Evolutionary conservation across 2,329 filamentous ascomycete species (phyloP).

Genomic region (Trichoderma gracile): DNA sequence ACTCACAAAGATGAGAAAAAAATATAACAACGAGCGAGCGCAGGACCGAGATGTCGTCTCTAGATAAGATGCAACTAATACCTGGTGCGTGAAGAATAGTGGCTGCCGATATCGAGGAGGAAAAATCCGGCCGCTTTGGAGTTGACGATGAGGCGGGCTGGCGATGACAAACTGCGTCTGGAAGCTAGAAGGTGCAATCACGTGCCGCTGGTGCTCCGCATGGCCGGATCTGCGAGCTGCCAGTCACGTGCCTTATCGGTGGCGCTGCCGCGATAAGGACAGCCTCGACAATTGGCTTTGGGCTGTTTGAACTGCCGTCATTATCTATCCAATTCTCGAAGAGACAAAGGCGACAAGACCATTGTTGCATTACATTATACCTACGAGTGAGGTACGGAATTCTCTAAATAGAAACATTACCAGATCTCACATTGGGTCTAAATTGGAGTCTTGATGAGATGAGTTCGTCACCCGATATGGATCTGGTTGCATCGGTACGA

Average conservation of each 20-base stretch:
- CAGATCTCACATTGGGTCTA: no score
- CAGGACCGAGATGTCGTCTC: conserved; percentile 38
- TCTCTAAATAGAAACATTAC: no score
- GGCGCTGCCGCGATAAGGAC: conserved; percentile 13
- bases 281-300: background rate
- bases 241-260: conserved; percentile 24
- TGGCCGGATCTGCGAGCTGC: conserved; percentile 7
- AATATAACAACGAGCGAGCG: conserved; percentile 37
- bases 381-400: no score
- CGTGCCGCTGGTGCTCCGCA: conserved; percentile 24
- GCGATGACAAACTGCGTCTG: conserved; percentile 32
- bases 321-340: no score
- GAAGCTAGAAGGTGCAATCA: conserved; percentile 24
- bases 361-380: background rate
- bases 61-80: conserved; percentile 43
- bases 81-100: conserved; percentile 41
- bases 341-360: background rate
- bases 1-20: conserved; percentile 37
- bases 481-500: background rate
- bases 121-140: conserved; percentile 27
- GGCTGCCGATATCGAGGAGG: conserved; percentile 39
- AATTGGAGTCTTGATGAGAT: background rate
- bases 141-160: conserved; percentile 22
- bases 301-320: no score
- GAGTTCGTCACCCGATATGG: background rate